Conservation (phyloP, 768 basidiomycete genomes). For the Boletus bicolor region DNA sequence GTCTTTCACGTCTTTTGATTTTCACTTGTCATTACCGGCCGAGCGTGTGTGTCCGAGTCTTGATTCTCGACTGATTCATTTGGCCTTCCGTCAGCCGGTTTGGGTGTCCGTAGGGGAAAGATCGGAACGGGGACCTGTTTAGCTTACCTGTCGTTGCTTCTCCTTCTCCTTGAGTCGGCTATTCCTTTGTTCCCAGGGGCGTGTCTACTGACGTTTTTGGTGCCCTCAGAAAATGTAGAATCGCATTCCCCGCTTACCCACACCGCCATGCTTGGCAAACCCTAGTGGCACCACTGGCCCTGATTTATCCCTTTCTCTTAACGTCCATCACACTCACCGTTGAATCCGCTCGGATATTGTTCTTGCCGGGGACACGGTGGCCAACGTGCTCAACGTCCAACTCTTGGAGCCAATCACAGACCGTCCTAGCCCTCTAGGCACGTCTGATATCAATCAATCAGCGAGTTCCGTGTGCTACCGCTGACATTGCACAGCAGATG, state of each 20-base stretch:
- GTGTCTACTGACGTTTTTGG: constrained; percentile 15
- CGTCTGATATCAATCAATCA: constrained; percentile 5
- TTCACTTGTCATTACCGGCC: constrained; percentile 24
- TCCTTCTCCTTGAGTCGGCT: constrained; percentile 5
- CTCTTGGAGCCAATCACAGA: constrained; percentile 15
- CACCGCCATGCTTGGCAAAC: constrained; percentile 1
- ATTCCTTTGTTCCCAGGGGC: constrained; percentile 4
- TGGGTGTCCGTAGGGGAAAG: neutral
- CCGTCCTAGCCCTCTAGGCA: neutral
- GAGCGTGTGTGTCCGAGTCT: neutral
- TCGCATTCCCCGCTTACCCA: constrained; percentile 8
- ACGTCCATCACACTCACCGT: neutral
- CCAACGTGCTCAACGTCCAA: constrained; percentile 3
- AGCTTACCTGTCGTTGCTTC: constrained; percentile 8
- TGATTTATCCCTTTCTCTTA: constrained; percentile 1
- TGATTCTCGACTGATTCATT: constrained; percentile 8
- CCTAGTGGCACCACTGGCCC: constrained; percentile 10
- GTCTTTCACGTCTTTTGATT: constrained; percentile 19
- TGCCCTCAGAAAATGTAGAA: constrained; percentile 2
- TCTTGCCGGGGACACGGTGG: neutral
- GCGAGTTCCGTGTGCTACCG: neutral
- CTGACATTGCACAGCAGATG: neutral
- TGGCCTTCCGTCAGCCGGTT: neutral
- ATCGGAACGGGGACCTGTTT: constrained; percentile 19
- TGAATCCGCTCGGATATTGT: constrained; percentile 9